Conservation (phyloP, 176 grass and related monocot species). For the Phragmites australis region DNA sequence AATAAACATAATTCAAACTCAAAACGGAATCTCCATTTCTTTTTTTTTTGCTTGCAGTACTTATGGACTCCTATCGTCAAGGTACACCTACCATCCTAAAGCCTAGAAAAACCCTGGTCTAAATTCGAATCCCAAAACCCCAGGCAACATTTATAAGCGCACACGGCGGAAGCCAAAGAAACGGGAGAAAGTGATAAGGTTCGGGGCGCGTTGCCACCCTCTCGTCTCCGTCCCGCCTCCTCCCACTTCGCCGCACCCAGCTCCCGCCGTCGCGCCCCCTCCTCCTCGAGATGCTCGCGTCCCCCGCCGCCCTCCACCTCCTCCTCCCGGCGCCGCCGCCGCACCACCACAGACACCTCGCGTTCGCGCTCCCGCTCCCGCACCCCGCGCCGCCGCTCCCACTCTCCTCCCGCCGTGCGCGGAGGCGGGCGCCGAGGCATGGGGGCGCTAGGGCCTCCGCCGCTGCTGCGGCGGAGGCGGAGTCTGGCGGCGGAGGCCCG, state of each 20-base stretch:
- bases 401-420: conserved; percentile 27
- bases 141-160: background rate
- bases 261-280: background rate
- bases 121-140: conserved; percentile 34
- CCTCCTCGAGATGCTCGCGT: conserved; percentile 49
- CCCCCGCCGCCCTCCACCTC: conserved; percentile 43
- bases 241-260: background rate
- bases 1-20: too few relatives aligned
- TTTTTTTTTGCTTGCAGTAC: too few relatives aligned
- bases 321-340: conserved; percentile 40
- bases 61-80: too few relatives aligned
- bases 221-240: conserved; percentile 24
- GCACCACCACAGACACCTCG: conserved; percentile 9
- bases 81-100: background rate
- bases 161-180: background rate
- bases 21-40: too few relatives aligned
- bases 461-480: conserved; percentile 25
- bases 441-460: conserved; percentile 23
- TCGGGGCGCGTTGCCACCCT: conserved; percentile 33
- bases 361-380: conserved; percentile 36
- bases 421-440: conserved; percentile 9
- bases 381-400: conserved; percentile 26
- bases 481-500: conserved; percentile 8
- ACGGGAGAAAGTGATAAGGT: conserved; percentile 52
- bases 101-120: background rate